Evolutionary conservation across 805 yeast genomes (phyloP), one percentile per base, ranked within the genome.

Genomic region (Diddensiella caesifluorescens): DNA sequence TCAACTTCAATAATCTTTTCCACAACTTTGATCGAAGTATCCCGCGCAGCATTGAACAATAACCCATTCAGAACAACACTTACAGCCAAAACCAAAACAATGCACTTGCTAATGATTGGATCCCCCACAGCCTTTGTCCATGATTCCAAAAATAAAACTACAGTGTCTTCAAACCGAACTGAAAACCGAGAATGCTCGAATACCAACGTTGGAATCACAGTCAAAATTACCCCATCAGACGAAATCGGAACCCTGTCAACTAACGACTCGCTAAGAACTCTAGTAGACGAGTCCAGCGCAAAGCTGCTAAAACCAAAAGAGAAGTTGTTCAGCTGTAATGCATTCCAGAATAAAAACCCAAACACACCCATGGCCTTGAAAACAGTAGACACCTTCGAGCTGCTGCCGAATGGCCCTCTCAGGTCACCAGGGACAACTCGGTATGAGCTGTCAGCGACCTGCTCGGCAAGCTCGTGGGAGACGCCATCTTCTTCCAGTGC

Each of bases 401-500:
- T 34, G n/a, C 48, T 20, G 37, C 27, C 21, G 4, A 38, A 33
- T 2, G 48, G 46, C 9, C 45, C 19, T 5, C 46, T 43, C 15
- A 46, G 32, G 26, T 47, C 50, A 15, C 42, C 33, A 9, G 44
- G 46, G 41, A 37, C 40, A 38, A 42, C 45, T 28, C 41, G 42
- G 12, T 44, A 46, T 22, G 50, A 42, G 27, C 56, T 47, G 33
- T 57, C 70, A 13, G 80, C 78, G 26, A 88, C 89, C 28, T 78
- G 72, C 49, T 76, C 79, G 7, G 96, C 96, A 25, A 83, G 83
- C 35, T 68, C 61, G 29, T 78, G 76, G 33, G 83, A 73, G 25
- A 90, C 75, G 20, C 98, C 97, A 57, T 90, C 98, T 60, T 90
- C 98, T 67, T 89, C 92, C 49, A 90, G 70, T 22, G 85, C 87